Evolutionary conservation across 129 eudicot genomes (phyloP).

Genomic region (Artemisia argyi): DNA sequence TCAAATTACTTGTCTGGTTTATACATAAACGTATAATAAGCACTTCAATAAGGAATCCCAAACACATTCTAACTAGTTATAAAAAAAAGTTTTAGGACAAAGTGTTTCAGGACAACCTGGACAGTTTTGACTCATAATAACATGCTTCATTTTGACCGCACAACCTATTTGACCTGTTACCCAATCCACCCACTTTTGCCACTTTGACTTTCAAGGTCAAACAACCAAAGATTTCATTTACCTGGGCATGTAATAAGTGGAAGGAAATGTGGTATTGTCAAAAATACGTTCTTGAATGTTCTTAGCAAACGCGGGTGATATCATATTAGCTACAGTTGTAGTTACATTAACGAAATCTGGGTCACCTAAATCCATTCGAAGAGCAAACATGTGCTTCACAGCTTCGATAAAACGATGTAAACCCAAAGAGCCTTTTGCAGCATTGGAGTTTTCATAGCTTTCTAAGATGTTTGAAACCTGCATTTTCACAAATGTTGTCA

Average conservation of each 20-base stretch:
- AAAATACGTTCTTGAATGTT: conserved; percentile 52
- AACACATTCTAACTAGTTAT: not conserved
- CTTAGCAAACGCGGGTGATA: conserved; percentile 68
- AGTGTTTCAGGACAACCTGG: not conserved
- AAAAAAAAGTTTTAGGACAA: not conserved
- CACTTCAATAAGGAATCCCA: too few species aligned
- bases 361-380: conserved; percentile 90
- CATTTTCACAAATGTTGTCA: conserved; percentile 10
- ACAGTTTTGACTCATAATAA: not conserved
- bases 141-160: not conserved
- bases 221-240: conserved; percentile 10
- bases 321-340: conserved; percentile 67
- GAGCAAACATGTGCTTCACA: conserved; percentile 88
- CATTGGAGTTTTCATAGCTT: conserved; percentile 56
- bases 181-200: not conserved
- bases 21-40: too few species aligned
- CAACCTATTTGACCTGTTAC: not conserved
- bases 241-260: conserved; percentile 83
- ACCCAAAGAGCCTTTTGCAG: conserved; percentile 69
- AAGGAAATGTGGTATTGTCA: conserved; percentile 93
- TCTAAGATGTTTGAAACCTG: conserved; percentile 73
- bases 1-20: too few species aligned
- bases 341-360: conserved; percentile 67
- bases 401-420: conserved; percentile 88
- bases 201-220: conserved; percentile 3